These are phyloP conservation scores for Phytophthora kernoviae DNA, from an alignment of 352 stramenopile species.

Conservation along the genomic window DNA sequence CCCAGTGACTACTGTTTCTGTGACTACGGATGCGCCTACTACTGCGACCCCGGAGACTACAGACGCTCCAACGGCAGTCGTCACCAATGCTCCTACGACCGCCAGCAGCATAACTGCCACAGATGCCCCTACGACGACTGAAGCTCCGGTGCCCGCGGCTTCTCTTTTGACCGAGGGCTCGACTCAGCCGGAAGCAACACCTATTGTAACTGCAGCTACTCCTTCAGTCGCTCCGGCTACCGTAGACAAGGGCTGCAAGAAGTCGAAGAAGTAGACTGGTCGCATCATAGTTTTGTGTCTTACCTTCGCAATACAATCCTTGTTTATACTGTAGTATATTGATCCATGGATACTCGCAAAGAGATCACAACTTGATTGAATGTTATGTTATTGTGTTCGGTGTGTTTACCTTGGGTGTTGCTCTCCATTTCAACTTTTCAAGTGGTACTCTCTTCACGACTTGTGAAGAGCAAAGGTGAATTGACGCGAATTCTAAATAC, in stretches of 20 bases:
- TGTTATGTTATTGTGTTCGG: too few relatives aligned
- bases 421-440: too few relatives aligned
- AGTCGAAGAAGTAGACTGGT: conserved; percentile 6
- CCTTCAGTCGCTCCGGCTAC: conserved; percentile 2
- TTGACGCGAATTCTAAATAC: too few relatives aligned
- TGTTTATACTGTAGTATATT: too few relatives aligned
- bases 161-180: conserved; percentile 10
- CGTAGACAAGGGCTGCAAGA: conserved; percentile 17
- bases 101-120: conserved; percentile 3
- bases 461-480: too few relatives aligned
- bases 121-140: background rate
- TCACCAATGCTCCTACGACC: conserved; percentile 8
- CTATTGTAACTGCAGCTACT: conserved; percentile 10
- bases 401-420: too few relatives aligned
- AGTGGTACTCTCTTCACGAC: too few relatives aligned
- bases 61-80: conserved; percentile 5
- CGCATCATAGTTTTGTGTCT: conserved; percentile 3
- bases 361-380: too few relatives aligned
- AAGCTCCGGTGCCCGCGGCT: too few relatives aligned
- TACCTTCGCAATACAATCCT: conserved; percentile 7
- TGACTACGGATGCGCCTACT: conserved; percentile 9
- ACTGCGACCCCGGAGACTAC: too few relatives aligned
- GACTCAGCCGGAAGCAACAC: conserved; percentile 14
- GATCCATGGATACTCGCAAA: too few relatives aligned
- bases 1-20: conserved; percentile 6